Conservation (phyloP, 768 basidiomycete genomes). For the Russula lepida region DNA sequence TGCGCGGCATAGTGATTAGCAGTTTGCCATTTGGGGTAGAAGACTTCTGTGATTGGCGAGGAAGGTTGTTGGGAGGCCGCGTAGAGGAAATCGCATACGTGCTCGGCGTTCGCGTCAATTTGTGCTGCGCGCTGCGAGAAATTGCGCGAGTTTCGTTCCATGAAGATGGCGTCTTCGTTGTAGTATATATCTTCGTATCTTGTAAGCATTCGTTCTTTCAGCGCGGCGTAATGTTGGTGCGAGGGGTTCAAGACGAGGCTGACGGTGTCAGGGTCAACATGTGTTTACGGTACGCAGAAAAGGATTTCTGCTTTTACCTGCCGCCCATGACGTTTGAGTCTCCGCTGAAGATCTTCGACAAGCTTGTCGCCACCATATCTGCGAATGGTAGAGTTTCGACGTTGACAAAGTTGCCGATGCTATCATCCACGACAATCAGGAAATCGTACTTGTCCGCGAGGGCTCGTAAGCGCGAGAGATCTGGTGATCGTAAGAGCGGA, state of each 20-base stretch:
- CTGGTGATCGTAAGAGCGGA: constrained; percentile 79
- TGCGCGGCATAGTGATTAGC: constrained; percentile 62
- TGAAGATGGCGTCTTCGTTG: constrained; percentile 85
- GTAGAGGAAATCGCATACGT: constrained; percentile 70
- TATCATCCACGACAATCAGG: constrained; percentile 86
- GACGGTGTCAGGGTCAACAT: background rate
- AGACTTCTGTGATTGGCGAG: constrained; percentile 60
- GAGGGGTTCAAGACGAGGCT: constrained; percentile 86
- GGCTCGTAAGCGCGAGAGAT: constrained; percentile 62
- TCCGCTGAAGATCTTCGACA: constrained; percentile 93
- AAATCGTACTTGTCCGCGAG: constrained; percentile 88
- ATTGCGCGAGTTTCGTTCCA: constrained; percentile 97
- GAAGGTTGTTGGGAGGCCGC: constrained; percentile 39
- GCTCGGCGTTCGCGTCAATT: constrained; percentile 79
- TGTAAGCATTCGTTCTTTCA: constrained; percentile 51
- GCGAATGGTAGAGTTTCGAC: constrained; percentile 81
- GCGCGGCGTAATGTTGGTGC: constrained; percentile 52
- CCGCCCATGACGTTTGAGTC: constrained; percentile 97
- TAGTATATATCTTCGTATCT: constrained; percentile 83
- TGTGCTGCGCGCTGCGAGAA: constrained; percentile 64
- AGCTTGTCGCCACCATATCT: constrained; percentile 85
- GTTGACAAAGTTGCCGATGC: constrained; percentile 89
- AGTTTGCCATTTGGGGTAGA: constrained; percentile 81
- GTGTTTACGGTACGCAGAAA: background rate
- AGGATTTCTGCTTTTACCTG: constrained; percentile 47